phyloP scores from a whole-genome alignment of 75 land plant genomes.

The Cryptomeria japonica region DNA sequence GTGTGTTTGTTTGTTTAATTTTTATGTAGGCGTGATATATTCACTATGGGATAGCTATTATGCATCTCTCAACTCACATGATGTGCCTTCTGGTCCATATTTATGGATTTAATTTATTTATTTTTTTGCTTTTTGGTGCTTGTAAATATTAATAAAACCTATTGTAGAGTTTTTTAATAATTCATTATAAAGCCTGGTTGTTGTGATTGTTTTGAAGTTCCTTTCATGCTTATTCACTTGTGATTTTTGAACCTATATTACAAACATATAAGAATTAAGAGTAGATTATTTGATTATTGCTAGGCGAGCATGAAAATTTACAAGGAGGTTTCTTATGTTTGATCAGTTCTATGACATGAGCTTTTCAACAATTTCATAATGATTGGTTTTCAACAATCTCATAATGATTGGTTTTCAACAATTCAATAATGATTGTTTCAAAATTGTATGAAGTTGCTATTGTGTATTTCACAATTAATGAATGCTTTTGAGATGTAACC shows the following conservation, averaged over 20 bases:
- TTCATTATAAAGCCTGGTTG: background rate
- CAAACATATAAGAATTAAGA: background rate
- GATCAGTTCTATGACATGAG: background rate
- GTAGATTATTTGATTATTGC: background rate
- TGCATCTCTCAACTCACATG: background rate
- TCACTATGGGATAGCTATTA: background rate
- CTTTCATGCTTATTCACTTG: background rate
- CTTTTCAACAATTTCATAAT: no score
- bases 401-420: no score
- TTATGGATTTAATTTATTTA: background rate
- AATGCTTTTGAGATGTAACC: background rate
- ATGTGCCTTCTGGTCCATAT: background rate
- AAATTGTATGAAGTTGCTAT: background rate
- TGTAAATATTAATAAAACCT: background rate
- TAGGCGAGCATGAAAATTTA: background rate
- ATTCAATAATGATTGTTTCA: no score
- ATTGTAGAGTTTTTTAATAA: background rate
- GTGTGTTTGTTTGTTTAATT: no score
- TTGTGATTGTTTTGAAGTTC: background rate
- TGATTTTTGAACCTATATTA: background rate
- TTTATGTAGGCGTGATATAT: no score
- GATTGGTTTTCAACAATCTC: no score
- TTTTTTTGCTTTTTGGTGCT: background rate
- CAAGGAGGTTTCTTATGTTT: background rate
- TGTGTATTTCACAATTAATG: background rate